Conservation (phyloP, 257 asterid species). For the Paulownia fortunei region DNA sequence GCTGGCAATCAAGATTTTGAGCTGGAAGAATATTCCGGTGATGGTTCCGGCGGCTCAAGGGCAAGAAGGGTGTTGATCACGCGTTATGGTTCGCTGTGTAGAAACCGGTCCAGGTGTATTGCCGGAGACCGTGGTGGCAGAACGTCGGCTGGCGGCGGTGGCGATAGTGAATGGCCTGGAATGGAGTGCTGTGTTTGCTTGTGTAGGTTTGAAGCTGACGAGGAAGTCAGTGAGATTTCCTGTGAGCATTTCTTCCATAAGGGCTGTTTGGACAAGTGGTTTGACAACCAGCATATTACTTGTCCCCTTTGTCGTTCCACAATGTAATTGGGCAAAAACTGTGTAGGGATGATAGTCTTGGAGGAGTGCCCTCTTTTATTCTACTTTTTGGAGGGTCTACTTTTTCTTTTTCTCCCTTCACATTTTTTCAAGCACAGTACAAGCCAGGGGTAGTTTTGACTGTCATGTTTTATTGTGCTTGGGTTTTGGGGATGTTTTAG, state of each 20-base stretch:
- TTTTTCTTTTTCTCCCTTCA: conserved; percentile 6
- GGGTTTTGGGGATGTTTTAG: no score
- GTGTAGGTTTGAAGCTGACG: conserved; percentile 50
- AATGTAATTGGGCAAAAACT: not conserved
- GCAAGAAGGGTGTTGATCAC: conserved; percentile 44
- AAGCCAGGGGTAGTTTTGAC: not conserved
- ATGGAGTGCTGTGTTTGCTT: conserved; percentile 66
- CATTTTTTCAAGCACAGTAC: not conserved
- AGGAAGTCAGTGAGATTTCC: conserved; percentile 67
- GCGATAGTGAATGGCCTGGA: not conserved
- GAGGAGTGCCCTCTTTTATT: not conserved
- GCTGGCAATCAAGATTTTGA: conserved; percentile 30
- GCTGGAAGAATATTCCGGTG: conserved; percentile 23
- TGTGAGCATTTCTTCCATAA: conserved; percentile 77
- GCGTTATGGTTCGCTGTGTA: conserved; percentile 41
- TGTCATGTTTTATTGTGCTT: not conserved
- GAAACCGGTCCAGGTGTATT: conserved; percentile 27
- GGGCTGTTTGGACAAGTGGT: conserved; percentile 69
- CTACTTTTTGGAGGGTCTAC: conserved; percentile 19
- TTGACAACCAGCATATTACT: conserved; percentile 49
- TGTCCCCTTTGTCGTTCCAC: conserved; percentile 77
- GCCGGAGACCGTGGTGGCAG: not conserved
- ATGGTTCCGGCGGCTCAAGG: conserved; percentile 4
- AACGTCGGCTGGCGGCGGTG: conserved; percentile 9
- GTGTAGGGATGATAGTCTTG: no score